Conservation (phyloP, 164 flowering plant species). For the Piper betle region DNA sequence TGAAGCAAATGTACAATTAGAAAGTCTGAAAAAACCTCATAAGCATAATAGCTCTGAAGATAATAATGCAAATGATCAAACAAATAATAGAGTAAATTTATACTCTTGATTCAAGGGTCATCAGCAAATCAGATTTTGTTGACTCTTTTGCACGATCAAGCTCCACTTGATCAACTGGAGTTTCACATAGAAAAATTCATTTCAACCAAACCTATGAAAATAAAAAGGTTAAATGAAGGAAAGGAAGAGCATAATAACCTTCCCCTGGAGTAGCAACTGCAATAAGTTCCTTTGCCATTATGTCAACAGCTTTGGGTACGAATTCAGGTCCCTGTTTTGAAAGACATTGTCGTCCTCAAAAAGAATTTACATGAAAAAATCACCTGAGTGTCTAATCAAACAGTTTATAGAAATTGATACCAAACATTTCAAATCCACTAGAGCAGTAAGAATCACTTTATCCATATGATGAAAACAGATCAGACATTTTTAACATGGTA, state of each 20-base stretch:
- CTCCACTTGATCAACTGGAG: conserved; percentile 23
- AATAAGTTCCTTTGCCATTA: conserved; percentile 46
- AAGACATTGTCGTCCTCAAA: background rate
- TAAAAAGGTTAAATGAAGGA: background rate
- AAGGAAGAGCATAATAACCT: conserved; percentile 14
- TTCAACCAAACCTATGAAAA: conserved; percentile 1
- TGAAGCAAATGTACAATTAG: background rate
- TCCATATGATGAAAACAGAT: no score
- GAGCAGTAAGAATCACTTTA: no score
- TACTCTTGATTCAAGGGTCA: conserved; percentile 90
- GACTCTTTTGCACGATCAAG: conserved; percentile 66
- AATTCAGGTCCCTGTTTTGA: conserved; percentile 34
- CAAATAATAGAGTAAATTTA: conserved; percentile 4
- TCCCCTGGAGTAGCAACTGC: conserved; percentile 46
- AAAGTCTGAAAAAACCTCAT: background rate
- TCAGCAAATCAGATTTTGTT: conserved; percentile 66
- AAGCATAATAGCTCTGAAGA: background rate
- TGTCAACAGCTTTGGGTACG: conserved; percentile 46
- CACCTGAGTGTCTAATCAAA: background rate
- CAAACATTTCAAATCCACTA: no score
- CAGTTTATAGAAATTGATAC: no score
- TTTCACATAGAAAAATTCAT: background rate
- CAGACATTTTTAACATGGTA: no score
- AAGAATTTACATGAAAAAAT: background rate
- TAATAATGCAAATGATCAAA: background rate